Evolutionary conservation across 495 filamentous ascomycete genomes (phyloP), one percentile per base, ranked within the genome.

Genomic region (Cryomyces minteri): DNA sequence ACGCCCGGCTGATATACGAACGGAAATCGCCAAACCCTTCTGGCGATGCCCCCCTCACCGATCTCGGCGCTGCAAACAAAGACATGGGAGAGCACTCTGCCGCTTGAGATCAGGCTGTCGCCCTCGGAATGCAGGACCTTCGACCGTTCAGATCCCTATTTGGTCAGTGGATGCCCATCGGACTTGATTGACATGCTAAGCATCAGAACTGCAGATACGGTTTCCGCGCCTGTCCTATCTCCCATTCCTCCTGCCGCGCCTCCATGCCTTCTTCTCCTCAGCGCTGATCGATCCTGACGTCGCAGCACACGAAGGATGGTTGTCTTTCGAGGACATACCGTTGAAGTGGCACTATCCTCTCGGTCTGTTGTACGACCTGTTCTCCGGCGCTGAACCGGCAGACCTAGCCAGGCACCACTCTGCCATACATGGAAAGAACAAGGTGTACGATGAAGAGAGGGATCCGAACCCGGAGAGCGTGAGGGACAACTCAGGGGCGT

Each of bases 331-430:
- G 51, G 68, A 68, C 32, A 76, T 98, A 59, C 78, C 87, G 53
- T 59, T 88, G 66, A 80, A 92, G 76, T 80, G 86, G 81, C 66
- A 94, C 61, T 81, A 93, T 47, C 82, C 88, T 2, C 62, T 88
- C 31, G 90, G 92, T 6, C 69, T 99, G 18, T 72, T 96, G 30
- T 84, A 82, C 57, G 90, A 99, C 60, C 73, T 96, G 9, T 94
- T 82, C 47, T 77, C 78, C 1, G 80, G 79, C 12, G 68, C 67
- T 14, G 72, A 79, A 41, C 75, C 77, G 1, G 66, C 69, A 4
- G 66, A 54, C 38, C 42, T 40, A 34, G 34, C 34, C 41, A 30
- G 39, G 51, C 18, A 25, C 18, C 18, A 25, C 2, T 25, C 18
- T 25, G 18, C 18, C 1, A 25, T 25, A 25, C 18, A 25, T 25